Base-by-base conservation (phyloP, 2,329 filamentous ascomycete species). In the Penicillium sp. region DNA sequence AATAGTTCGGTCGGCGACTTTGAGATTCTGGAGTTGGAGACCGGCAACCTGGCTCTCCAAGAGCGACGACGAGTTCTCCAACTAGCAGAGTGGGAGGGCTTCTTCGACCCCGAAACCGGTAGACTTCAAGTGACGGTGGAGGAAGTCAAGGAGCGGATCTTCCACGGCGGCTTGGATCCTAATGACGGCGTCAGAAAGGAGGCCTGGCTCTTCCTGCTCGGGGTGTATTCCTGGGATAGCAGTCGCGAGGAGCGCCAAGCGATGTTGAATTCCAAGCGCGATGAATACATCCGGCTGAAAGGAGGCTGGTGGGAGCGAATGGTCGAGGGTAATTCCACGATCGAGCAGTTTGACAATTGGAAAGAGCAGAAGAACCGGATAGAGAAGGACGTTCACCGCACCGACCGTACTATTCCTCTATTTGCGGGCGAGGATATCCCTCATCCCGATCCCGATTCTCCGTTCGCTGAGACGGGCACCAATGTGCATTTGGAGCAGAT, bases 401-500 rank as follows among this genome's bases (percentile, higher is more conserved):
- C 93, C 57, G 93, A 99, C 71, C 88, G 95, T 36, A 89, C 86
- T 38, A 89, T 99, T 27, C 87, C 89, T n/a, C 87, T 99, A 34
- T 99, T 99, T 67, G 86, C 89, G 8, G 93, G 93, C 54, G 93
- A 99, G 71, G 93, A 97, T 64, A 95, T 90, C 34, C 92, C 93
- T 7, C 93, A 99, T 65, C 95, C 93, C 0, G 93, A 99, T 63
- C 93, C 93, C 0, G 88, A 92, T 54, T 97, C 92, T 0, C 92
- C 93, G 0, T 99, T 97, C 69, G 89, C 92, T 11, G 88, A 91
- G 37, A 82, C 85, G 3, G 93, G 93, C 55, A 99, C 93, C 39
- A 99, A 99, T 63, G 91, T 96, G 5, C 93, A 99, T 70, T 80
- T 99, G 56, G 93, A 99, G 72, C 93, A 99, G 74, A 88, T 99